Conservation (phyloP, 2,329 filamentous ascomycete species). For the Blastomyces percursus region DNA sequence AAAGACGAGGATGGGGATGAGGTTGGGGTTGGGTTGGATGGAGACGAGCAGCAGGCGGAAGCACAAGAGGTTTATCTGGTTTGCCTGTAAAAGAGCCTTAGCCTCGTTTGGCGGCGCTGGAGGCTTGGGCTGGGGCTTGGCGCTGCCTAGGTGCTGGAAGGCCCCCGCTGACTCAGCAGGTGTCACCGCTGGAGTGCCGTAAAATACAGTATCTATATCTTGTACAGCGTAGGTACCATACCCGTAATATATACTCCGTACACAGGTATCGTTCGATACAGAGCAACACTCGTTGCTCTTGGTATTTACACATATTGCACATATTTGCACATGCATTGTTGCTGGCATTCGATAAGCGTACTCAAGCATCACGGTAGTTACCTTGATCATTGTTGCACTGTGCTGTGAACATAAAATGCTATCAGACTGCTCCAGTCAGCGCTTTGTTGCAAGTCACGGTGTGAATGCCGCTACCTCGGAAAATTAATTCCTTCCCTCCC, state of each 20-base stretch:
- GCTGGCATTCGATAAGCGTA: no score
- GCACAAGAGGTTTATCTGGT: constrained; percentile 12
- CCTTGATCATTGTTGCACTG: no score
- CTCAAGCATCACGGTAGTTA: no score
- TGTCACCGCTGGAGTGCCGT: not conserved
- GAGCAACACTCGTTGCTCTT: no score
- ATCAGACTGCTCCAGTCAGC: no score
- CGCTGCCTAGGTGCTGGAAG: not conserved
- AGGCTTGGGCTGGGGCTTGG: not conserved
- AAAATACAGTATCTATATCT: no score
- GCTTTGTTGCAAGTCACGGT: no score
- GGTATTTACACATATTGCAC: not conserved
- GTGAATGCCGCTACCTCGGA: no score
- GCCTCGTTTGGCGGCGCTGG: not conserved
- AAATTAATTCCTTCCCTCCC: no score
- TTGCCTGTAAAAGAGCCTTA: constrained; percentile 2
- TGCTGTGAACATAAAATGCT: no score
- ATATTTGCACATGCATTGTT: no score
- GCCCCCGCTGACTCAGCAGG: not conserved
- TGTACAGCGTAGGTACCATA: not conserved
- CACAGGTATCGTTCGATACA: no score
- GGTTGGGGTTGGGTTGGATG: constrained; percentile 10
- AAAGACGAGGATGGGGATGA: constrained; percentile 4
- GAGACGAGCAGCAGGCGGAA: constrained; percentile 13
- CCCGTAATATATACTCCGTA: not conserved